Base-by-base conservation (phyloP, 176 grass and related monocot species). In the Aegilops speltoides region DNA sequence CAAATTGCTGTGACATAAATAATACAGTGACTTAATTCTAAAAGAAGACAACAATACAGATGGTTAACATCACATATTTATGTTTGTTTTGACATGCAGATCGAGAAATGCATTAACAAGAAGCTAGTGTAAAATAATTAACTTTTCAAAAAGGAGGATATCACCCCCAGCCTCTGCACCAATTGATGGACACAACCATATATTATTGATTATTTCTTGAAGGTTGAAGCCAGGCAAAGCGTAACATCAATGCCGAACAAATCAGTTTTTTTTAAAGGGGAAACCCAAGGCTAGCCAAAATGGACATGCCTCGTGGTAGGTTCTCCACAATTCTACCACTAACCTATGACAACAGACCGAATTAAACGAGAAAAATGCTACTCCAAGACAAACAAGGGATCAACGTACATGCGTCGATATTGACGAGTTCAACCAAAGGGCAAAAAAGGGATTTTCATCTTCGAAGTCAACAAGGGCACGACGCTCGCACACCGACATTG, bases 1-100 rank as follows among this genome's bases (percentile, higher is more conserved):
- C 81, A 79, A 45, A 57, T 57, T 79, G 77, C 10, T 16, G 19
- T 77, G 73, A 84, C 43, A 79, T 74, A 26, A 79, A 72, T 73
- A 75, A 79, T 61, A 36, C 62, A n/a, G 50, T 62, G 14, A 73
- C n/a, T 19, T 50, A 82, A 46, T 82, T 72, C 14, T 79, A 64
- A 63, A 25, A 78, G 28, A 87, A 80, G 6, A 46, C 4, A 60
- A 38, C 69, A 43, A 28, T 33, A 61, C 54, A 57, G n/a, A 1
- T 79, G 24, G 10, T 16, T 66, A 64, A 14, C 8, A 64, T 34
- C 34, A 62, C 5, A 78, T 24, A 40, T 13, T 56, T 46, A 36
- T 77, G 68, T 78, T 72, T 82, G 25, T 72, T 74, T 34, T 26
- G 19, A 73, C 33, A 28, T 75, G 26, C 13, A 26, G 6, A 73